Evolutionary conservation across 768 basidiomycete species (phyloP), one percentile per base, ranked within the genome.

Genomic region (Boletus rubropictus): DNA sequence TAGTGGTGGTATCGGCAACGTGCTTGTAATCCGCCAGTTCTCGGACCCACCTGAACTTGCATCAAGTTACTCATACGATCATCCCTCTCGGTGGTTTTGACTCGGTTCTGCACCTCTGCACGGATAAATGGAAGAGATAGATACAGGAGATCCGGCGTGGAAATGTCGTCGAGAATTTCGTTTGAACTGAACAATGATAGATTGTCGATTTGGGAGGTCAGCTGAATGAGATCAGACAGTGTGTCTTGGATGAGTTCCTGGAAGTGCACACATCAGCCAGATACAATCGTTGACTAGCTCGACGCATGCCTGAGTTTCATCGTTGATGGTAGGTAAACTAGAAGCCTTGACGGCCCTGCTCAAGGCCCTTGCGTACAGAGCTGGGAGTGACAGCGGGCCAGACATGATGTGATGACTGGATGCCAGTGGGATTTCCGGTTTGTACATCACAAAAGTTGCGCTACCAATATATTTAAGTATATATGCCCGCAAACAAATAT

Each of bases 141-240:
- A 65, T 89, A 93, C 2, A 84, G 68, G 29, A 93, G 68, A 68
- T 92, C 81, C 28, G 73, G 67, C 2, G 90, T 89, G 3, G 86
- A 73, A 46, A 95, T 81, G 63, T 95, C 91, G 37, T 90, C 86
- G 15, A 92, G 69, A 0, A 73, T 73, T 59, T 95, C 91, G 58
- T 94, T 94, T 4, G 82, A 72, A 48, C 89, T 92, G 69, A 94
- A 91, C 29, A 94, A 67, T 0, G 80, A 77, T 36, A 93, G 70
- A 32, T 72, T 74, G 21, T 73, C 54, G 46, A 91, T 72, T 21
- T 80, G 76, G 27, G 73, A 67, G 38, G 71, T 68, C 32, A 87
- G 65, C 35, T 69, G 67, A 21, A 69, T 68, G 25, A 92, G 69
- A 68, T 89, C 80, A 7, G 65, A 61, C 42, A 85, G 61, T 35